Evolutionary conservation across 768 basidiomycete species (phyloP).

Genomic region (Holtermanniella nyarrowii): DNA sequence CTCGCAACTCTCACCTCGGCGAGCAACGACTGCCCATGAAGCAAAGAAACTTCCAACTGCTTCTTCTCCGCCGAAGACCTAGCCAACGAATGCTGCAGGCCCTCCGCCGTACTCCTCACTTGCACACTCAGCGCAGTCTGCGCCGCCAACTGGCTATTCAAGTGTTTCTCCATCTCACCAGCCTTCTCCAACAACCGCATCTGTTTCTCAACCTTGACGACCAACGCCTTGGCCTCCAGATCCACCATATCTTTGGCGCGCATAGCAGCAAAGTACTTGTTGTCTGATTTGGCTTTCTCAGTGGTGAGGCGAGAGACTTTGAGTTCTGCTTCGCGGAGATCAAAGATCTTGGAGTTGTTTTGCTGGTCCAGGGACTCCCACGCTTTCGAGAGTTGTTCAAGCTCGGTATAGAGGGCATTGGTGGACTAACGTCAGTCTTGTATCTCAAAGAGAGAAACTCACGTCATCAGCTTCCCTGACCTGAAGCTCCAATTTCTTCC

Average conservation of each 20-base stretch:
- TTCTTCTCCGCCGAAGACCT: constrained; percentile 26
- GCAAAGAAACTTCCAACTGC: constrained; percentile 24
- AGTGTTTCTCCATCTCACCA: constrained; percentile 54
- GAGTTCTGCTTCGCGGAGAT: constrained; percentile 65
- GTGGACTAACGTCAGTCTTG: constrained; percentile 50
- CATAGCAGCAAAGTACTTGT: constrained; percentile 85
- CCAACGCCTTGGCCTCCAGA: constrained; percentile 57
- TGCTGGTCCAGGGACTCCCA: constrained; percentile 79
- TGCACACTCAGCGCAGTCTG: constrained; percentile 38
- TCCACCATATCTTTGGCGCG: constrained; percentile 77
- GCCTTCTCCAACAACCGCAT: constrained; percentile 57
- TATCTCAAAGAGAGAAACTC: constrained; percentile 15
- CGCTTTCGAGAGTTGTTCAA: constrained; percentile 72
- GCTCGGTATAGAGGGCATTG: constrained; percentile 65
- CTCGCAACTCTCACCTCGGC: constrained; percentile 22
- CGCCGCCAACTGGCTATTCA: constrained; percentile 47
- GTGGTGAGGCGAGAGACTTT: constrained; percentile 53
- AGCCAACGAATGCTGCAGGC: constrained; percentile 29
- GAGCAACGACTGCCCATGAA: constrained; percentile 21
- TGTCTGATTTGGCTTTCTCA: constrained; percentile 94
- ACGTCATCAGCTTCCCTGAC: constrained; percentile 59
- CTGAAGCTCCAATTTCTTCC: constrained; percentile 54
- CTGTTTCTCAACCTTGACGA: constrained; percentile 53
- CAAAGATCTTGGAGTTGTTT: constrained; percentile 72
- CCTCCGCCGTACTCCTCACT: constrained; percentile 32